phyloP scores from a whole-genome alignment of 495 filamentous ascomycete genomes.

The Tetracladium setigerum region DNA sequence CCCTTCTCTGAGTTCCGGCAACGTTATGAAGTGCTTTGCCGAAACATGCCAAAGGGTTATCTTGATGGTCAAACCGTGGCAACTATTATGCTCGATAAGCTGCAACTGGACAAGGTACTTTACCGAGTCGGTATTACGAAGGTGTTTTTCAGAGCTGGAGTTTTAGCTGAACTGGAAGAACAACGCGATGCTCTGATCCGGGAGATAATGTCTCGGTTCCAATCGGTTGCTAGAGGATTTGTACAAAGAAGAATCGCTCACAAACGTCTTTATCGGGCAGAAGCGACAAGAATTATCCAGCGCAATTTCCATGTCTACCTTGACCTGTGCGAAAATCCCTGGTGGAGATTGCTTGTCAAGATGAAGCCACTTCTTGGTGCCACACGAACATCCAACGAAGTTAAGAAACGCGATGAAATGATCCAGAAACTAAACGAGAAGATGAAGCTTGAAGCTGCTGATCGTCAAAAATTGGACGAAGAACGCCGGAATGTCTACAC shows the following conservation, averaged over 20 bases:
- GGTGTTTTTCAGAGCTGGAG: constrained; percentile 95
- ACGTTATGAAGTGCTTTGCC: constrained; percentile 94
- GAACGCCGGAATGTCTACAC: constrained; percentile 80
- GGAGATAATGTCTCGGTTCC: constrained; percentile 89
- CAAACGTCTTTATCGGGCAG: constrained; percentile 88
- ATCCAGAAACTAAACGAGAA: constrained; percentile 79
- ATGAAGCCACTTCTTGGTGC: constrained; percentile 94
- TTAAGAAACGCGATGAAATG: constrained; percentile 89
- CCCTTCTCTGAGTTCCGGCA: constrained; percentile 90
- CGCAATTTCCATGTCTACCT: constrained; percentile 86
- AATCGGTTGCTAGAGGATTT: constrained; percentile 85
- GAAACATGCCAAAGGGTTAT: constrained; percentile 81
- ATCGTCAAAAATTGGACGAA: constrained; percentile 79
- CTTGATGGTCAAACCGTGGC: constrained; percentile 83
- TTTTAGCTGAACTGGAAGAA: constrained; percentile 94
- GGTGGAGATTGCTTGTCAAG: constrained; percentile 92
- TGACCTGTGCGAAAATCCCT: constrained; percentile 81
- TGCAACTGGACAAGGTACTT: constrained; percentile 73
- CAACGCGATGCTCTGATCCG: constrained; percentile 85
- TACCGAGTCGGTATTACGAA: constrained; percentile 96
- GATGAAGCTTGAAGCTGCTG: constrained; percentile 67
- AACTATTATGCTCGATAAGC: constrained; percentile 80
- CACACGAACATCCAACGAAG: constrained; percentile 80
- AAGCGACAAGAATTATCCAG: constrained; percentile 92
- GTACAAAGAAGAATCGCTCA: constrained; percentile 78